Evolutionary conservation across 305 asterid species (phyloP), one percentile per base, ranked within the genome.

Genomic region (Euphrasia arctica): DNA sequence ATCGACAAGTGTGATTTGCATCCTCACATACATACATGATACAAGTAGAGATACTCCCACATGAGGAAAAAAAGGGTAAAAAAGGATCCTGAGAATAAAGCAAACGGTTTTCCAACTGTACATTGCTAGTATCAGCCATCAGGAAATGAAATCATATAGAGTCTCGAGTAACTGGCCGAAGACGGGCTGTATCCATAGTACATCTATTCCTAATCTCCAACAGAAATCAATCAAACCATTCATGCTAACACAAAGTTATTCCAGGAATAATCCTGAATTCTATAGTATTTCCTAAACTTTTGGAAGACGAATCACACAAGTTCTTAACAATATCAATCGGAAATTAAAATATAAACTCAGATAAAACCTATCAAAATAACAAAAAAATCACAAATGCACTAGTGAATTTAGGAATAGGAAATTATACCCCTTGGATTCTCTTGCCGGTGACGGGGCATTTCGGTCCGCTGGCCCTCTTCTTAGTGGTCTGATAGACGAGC

Each of bases 391-490:
- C 60, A 55, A 25, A 12, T 15, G 18, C 59, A 52, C 41, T 18
- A 22, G 31, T 3, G 9, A 25, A 55, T 15, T 41, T 43, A 63
- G 43, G 62, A 49, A 48, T 10, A 72, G 54, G 49, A 51, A 69
- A 25, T 43, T 4, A 51, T 85, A 90, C 92, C 96, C 97, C 96
- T 81, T 90, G 96, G 73, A 90, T 90, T 71, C 95, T 85, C 79
- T 84, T 88, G 25, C 96, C 96, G 58, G 92, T 88, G 61, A 90
- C 96, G 11, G 97, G 92, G 60, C 97, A 90, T 76, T 85, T 90
- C 32, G 96, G 97, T 31, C 96, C 96, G 47, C 95, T 88, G 3
- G 96, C 91, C 62, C 96, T 82, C 88, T 90, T 88, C 80, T 88
- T 88, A 47, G 91, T 85, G 69, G 63, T 82, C 84, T 90, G 97